phyloP scores from a whole-genome alignment of 768 basidiomycete species.

The Mrakia blollopis region DNA sequence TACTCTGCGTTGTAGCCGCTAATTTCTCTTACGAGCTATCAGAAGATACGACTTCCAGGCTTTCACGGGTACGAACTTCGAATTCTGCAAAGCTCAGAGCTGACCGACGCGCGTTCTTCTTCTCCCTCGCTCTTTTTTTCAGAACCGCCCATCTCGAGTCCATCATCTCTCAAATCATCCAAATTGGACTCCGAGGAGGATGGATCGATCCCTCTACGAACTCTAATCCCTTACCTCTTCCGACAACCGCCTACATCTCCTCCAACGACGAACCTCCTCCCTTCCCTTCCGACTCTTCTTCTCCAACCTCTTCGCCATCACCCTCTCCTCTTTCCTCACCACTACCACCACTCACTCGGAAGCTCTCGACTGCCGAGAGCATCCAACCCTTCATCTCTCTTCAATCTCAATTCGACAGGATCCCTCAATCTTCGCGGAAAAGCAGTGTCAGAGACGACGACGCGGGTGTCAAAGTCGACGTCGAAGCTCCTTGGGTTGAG shows the following conservation, averaged over 20 bases:
- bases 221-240: neutral
- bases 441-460: neutral
- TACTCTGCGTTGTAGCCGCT: too few relatives aligned
- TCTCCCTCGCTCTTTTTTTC: neutral
- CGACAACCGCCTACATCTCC: slow-evolving; percentile 1
- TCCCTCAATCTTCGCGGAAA: neutral
- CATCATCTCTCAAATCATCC: slow-evolving; percentile 23
- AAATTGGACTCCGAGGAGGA: slow-evolving; percentile 26
- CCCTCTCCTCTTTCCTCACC: neutral
- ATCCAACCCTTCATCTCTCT: neutral
- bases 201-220: slow-evolving; percentile 21
- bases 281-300: slow-evolving; percentile 6
- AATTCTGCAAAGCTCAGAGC: neutral
- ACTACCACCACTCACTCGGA: neutral
- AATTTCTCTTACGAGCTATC: too few relatives aligned
- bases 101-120: neutral
- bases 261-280: neutral
- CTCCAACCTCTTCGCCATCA: neutral
- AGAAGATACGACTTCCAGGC: too few relatives aligned
- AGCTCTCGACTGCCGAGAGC: neutral
- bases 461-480: slow-evolving; percentile 1
- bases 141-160: slow-evolving; percentile 26
- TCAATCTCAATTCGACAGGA: neutral
- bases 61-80: neutral
- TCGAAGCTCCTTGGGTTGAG: neutral